These are phyloP conservation scores for Penicillium sp. DNA, from an alignment of 2,329 filamentous ascomycete genomes.

Conservation along the genomic window DNA sequence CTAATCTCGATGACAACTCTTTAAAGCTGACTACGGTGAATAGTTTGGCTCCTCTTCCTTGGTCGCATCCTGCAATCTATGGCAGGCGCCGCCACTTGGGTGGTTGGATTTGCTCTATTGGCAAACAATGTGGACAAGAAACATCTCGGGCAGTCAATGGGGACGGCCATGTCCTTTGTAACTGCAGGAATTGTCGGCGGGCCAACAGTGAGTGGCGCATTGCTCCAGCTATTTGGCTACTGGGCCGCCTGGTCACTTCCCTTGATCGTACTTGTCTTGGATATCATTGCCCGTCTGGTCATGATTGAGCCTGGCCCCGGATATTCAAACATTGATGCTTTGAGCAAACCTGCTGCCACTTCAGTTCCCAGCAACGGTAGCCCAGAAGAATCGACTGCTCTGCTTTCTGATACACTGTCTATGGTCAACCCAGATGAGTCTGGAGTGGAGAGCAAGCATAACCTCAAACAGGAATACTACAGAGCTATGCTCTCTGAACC, in stretches of 20 bases:
- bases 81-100: constrained; percentile 30
- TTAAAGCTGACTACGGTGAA: background rate
- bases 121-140: constrained; percentile 26
- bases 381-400: background rate
- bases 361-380: background rate
- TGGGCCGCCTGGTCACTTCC: constrained; percentile 31
- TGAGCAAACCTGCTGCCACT: background rate
- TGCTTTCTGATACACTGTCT: background rate
- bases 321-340: background rate
- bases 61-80: constrained; percentile 31
- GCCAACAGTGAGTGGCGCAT: constrained; percentile 26
- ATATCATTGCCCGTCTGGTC: constrained; percentile 26
- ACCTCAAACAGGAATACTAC: constrained; percentile 22
- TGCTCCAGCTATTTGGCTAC: constrained; percentile 30
- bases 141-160: constrained; percentile 26
- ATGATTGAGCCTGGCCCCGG: constrained; percentile 24
- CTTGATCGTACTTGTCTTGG: constrained; percentile 24
- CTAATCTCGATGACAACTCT: background rate
- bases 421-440: background rate
- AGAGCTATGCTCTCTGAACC: constrained; percentile 42
- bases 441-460: background rate
- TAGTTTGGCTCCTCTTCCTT: constrained; percentile 22
- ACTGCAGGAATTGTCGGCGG: constrained; percentile 27
- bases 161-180: constrained; percentile 23
- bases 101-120: constrained; percentile 29